A percentile compares a stretch with the other conserved stretches of the same genome.
Conservation (phyloP, 331 rosid genomes). For the Prunus yedoensis region DNA sequence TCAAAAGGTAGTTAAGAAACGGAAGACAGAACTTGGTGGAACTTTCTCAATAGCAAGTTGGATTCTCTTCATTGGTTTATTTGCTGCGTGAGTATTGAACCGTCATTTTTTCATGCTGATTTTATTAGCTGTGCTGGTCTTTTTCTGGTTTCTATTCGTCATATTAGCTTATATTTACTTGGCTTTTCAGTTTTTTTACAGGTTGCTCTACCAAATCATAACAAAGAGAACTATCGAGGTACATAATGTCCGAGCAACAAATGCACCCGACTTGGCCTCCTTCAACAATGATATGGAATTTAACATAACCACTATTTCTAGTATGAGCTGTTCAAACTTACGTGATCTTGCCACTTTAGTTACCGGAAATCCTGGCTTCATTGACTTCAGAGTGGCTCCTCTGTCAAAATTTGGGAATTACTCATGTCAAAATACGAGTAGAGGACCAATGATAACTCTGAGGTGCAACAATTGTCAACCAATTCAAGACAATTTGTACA, state of each 20-base stretch:
- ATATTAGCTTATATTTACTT: constrained; percentile 35
- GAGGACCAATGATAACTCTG: constrained; percentile 68
- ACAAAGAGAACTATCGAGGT: constrained; percentile 88
- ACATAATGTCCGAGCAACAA: constrained; percentile 82
- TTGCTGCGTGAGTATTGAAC: constrained; percentile 77
- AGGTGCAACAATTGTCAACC: constrained; percentile 62
- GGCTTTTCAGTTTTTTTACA: constrained; percentile 49
- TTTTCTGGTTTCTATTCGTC: constrained; percentile 13
- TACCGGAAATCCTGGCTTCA: constrained; percentile 76
- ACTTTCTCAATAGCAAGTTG: constrained; percentile 94
- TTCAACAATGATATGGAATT: constrained; percentile 84
- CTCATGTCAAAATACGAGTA: constrained; percentile 78
- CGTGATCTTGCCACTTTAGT: constrained; percentile 66
- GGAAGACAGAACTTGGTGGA: constrained; percentile 99
- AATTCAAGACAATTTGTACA: constrained; percentile 59
- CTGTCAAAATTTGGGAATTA: constrained; percentile 63
- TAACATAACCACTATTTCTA: constrained; percentile 76
- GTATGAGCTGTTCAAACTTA: constrained; percentile 88
- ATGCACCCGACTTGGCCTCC: constrained; percentile 66
- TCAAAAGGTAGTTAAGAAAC: constrained; percentile 74
- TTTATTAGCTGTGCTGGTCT: neutral
- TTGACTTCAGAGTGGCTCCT: constrained; percentile 57
- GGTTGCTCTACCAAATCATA: constrained; percentile 94
- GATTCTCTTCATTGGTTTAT: constrained; percentile 85
- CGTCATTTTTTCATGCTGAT: neutral